Conservation (phyloP, 2,329 filamentous ascomycete genomes). For the Aspergillus phoenicis region DNA sequence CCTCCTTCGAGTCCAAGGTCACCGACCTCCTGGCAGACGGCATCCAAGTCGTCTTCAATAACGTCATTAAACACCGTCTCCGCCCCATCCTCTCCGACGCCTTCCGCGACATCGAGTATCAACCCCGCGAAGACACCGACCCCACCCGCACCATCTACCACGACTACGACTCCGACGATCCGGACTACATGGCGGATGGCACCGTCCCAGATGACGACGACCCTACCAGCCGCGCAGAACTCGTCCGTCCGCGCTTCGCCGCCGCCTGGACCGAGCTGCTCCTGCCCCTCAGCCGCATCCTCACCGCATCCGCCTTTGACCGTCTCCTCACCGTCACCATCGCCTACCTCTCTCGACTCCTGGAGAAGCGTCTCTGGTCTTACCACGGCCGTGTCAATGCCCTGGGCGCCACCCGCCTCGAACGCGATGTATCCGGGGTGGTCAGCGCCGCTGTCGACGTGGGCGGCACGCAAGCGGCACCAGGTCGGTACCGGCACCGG, state of each 20-base stretch:
- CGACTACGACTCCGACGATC: constrained; percentile 48
- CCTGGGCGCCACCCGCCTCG: constrained; percentile 78
- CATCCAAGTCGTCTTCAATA: constrained; percentile 80
- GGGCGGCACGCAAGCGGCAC: constrained; percentile 33
- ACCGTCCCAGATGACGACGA: constrained; percentile 36
- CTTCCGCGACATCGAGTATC: constrained; percentile 90
- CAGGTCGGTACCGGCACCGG: constrained; percentile 69
- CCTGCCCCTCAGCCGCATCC: constrained; percentile 78
- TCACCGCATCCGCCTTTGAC: constrained; percentile 76
- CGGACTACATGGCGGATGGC: constrained; percentile 13
- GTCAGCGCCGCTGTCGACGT: constrained; percentile 54
- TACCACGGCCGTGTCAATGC: constrained; percentile 78
- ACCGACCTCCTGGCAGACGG: constrained; percentile 82
- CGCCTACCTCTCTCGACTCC: constrained; percentile 70
- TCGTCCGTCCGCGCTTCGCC: constrained; percentile 78
- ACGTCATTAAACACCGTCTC: constrained; percentile 82
- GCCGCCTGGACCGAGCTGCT: constrained; percentile 84
- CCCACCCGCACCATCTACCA: constrained; percentile 43
- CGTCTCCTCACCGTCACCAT: constrained; percentile 75
- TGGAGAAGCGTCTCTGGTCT: constrained; percentile 86
- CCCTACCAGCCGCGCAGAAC: constrained; percentile 55
- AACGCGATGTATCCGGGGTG: constrained; percentile 79
- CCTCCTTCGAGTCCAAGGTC: constrained; percentile 74
- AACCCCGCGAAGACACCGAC: constrained; percentile 59
- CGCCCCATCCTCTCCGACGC: constrained; percentile 83